Percentiles rank a stretch among this genome's conserved stretches.
Conservation (phyloP, 192 early-diverging fungal genomes). For the Gamsiella multidivaricata region DNA sequence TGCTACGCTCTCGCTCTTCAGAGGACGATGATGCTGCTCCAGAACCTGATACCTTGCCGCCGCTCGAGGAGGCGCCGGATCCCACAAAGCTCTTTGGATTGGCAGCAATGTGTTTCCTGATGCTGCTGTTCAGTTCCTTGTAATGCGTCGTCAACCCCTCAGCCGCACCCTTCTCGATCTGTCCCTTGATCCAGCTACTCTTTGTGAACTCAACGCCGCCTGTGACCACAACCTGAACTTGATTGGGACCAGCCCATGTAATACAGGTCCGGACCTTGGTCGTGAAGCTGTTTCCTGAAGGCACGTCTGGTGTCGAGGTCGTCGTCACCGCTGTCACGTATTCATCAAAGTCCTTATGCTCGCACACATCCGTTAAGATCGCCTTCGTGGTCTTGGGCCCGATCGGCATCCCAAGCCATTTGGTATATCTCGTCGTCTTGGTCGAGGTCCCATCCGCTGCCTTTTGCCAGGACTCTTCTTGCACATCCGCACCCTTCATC, state of each 20-base stretch:
- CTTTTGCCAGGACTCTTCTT: conserved; percentile 38
- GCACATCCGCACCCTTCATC: conserved; percentile 51
- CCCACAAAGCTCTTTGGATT: conserved; percentile 55
- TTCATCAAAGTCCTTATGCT: conserved; percentile 56
- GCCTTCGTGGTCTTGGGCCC: conserved; percentile 55
- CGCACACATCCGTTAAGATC: conserved; percentile 58
- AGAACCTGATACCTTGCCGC: too few relatives aligned
- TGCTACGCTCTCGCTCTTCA: too few relatives aligned
- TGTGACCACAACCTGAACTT: conserved; percentile 57
- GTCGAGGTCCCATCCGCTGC: conserved; percentile 11
- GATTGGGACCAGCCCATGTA: conserved; percentile 57
- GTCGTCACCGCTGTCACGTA: conserved; percentile 59
- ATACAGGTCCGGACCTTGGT: conserved; percentile 66
- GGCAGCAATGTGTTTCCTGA: conserved; percentile 55
- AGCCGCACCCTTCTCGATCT: conserved; percentile 63
- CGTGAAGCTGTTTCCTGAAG: conserved; percentile 60
- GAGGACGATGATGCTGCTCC: too few relatives aligned
- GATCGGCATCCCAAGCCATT: conserved; percentile 47
- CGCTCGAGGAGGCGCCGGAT: not conserved
- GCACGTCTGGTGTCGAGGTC: conserved; percentile 68
- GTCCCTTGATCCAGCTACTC: conserved; percentile 64
- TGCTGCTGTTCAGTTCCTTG: conserved; percentile 49
- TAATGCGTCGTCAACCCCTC: conserved; percentile 61
- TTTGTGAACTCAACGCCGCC: conserved; percentile 62
- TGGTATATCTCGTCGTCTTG: conserved; percentile 29